Evolutionary conservation across 2,329 filamentous ascomycete species (phyloP).

Genomic region (Monilinia fructigena): DNA sequence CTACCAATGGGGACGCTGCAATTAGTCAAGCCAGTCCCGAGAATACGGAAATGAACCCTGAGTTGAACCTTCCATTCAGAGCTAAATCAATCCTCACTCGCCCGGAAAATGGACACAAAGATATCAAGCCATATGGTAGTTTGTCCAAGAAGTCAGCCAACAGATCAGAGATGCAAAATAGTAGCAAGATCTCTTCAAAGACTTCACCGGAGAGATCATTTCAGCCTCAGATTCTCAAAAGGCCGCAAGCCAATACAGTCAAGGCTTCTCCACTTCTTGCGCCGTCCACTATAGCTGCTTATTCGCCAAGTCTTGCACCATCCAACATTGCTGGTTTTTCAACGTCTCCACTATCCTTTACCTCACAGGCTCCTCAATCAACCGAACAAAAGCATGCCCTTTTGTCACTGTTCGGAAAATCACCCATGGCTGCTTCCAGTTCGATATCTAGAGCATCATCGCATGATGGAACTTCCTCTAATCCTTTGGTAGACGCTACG

Average conservation of each 20-base stretch:
- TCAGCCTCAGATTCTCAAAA: constrained; percentile 54
- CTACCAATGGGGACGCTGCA: constrained; percentile 24
- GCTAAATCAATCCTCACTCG: constrained; percentile 36
- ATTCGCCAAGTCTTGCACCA: constrained; percentile 31
- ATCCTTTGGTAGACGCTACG: constrained; percentile 25
- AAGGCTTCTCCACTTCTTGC: constrained; percentile 16
- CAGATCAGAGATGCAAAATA: constrained; percentile 9
- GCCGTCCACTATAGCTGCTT: constrained; percentile 33
- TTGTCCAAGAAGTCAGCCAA: constrained; percentile 8
- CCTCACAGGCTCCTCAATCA: constrained; percentile 42
- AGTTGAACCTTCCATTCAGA: constrained; percentile 35
- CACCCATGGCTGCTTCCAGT: constrained; percentile 22
- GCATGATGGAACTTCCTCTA: constrained; percentile 22
- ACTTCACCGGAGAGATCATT: constrained; percentile 45
- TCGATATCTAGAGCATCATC: constrained; percentile 20
- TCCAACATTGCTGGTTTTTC: constrained; percentile 7
- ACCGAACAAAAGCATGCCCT: constrained; percentile 49
- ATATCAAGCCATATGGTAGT: constrained; percentile 18
- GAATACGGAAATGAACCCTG: constrained; percentile 33
- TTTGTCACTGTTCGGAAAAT: constrained; percentile 37
- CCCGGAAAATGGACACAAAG: constrained; percentile 30
- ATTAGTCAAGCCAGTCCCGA: not conserved
- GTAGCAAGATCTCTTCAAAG: constrained; percentile 23
- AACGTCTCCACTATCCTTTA: constrained; percentile 13
- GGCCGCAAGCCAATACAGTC: constrained; percentile 44